A percentile compares a stretch with the other conserved stretches of the same genome.
Evolutionary conservation across 306 rosid species (phyloP).

Genomic region (Castanea crenata): DNA sequence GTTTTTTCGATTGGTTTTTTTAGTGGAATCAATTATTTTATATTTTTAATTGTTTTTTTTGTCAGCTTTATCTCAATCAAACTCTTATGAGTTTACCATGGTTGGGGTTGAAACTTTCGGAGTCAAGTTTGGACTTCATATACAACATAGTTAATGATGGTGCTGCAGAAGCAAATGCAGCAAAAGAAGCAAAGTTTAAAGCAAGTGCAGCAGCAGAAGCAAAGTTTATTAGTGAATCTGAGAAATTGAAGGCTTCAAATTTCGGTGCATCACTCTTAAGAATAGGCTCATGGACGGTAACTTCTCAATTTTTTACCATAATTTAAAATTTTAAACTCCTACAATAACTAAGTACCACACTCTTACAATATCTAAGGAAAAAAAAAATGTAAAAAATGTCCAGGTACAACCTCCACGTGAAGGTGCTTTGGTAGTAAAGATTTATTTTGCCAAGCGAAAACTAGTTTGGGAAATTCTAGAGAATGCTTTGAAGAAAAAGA

Average conservation of each 20-base stretch:
- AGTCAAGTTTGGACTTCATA: neutral
- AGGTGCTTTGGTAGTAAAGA: slow-evolving; percentile 52
- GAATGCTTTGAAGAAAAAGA: slow-evolving; percentile 42
- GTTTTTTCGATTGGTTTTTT: too few relatives aligned
- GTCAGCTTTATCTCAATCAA: slow-evolving; percentile 10
- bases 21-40: neutral
- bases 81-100: slow-evolving; percentile 8
- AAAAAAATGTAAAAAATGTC: neutral
- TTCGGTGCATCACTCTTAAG: slow-evolving; percentile 18
- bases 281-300: slow-evolving; percentile 51
- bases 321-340: neutral
- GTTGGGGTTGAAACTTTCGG: slow-evolving; percentile 34
- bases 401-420: slow-evolving; percentile 37
- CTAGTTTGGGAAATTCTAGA: slow-evolving; percentile 64
- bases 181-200: too few relatives aligned
- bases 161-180: too few relatives aligned
- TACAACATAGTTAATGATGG: too few relatives aligned
- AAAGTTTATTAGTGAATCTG: neutral
- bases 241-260: slow-evolving; percentile 42
- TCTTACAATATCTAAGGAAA: too few relatives aligned
- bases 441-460: slow-evolving; percentile 46
- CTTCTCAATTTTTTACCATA: neutral
- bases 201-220: neutral
- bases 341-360: too few relatives aligned
- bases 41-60: neutral